Base-by-base conservation (phyloP, 306 rosid species). In the Prunus salicina region DNA sequence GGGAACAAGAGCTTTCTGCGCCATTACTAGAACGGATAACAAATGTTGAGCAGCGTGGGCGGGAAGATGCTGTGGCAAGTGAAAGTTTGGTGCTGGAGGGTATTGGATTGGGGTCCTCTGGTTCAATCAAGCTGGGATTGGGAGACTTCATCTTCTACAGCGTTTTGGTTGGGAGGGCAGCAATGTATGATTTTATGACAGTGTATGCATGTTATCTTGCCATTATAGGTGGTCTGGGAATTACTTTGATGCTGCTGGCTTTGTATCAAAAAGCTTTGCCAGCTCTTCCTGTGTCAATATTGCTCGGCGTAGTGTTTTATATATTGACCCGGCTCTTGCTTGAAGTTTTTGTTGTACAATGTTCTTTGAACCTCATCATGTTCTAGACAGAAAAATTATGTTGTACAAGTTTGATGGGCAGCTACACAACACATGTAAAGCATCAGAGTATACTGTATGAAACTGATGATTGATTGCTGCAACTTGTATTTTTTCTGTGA, bases 131-230 rank as follows among this genome's bases (percentile, higher is more conserved):
- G 87, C 83, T 95, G 64, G 98, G 98, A 80, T 83, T 92, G 7
- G 98, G 98, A 12, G 98, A 95, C 82, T 92, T 95, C 80, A 92
- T 95, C 79, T 95, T 95, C 92, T 95, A 95, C 62, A 92, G 97
- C 73, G 93, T 95, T 72, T 82, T 95, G 90, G 98, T 95, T 64
- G 98, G 97, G 64, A 88, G 98, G 79, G 98, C 98, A 3, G 97
- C 97, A 2, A 92, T 95, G 98, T 95, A 95, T 75, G 98, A 95
- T 85, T 92, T 78, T 74, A 92, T 89, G 98, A 92, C 97, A 0
- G 97, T 92, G 75, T 95, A 95, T 82, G 97, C 97, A 0, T 95
- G 98, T 79, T 95, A 95, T 86, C 98, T 95, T 64, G 98, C 98
- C 12, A 95, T 95, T 60, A 81, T 95, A 75, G 97, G 97, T n/a